A percentile compares a stretch with the other conserved stretches of the same genome.
Conservation (phyloP, 495 filamentous ascomycete species). For the Cercophora sp. region DNA sequence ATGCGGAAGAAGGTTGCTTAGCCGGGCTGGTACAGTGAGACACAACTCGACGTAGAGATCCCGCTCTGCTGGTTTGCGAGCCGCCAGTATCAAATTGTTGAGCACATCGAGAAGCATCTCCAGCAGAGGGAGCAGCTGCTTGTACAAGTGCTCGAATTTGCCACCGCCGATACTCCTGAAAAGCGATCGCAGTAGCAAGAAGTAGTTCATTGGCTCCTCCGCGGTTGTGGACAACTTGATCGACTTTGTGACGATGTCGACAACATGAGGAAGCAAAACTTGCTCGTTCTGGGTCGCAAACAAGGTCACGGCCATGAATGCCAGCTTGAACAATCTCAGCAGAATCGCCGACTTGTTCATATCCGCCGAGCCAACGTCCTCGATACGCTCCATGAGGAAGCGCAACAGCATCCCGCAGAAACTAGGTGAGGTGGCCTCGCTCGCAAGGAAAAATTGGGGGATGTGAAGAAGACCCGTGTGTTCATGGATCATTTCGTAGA, state of each 20-base stretch:
- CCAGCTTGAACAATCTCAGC: constrained; percentile 92
- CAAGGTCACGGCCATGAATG: constrained; percentile 98
- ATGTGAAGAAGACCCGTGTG: constrained; percentile 91
- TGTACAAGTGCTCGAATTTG: constrained; percentile 95
- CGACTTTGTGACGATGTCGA: constrained; percentile 92
- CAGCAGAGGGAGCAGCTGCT: constrained; percentile 90
- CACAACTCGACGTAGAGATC: constrained; percentile 97
- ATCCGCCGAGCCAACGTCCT: constrained; percentile 89
- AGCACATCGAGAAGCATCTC: constrained; percentile 97
- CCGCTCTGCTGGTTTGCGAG: constrained; percentile 81
- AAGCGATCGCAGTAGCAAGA: constrained; percentile 83
- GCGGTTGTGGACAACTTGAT: constrained; percentile 93
- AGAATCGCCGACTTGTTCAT: constrained; percentile 87
- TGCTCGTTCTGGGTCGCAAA: constrained; percentile 94
- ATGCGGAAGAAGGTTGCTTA: constrained; percentile 96
- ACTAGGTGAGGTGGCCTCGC: constrained; percentile 93
- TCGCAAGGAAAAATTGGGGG: constrained; percentile 96
- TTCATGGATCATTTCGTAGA: constrained; percentile 97
- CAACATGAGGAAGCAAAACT: constrained; percentile 90
- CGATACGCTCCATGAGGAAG: constrained; percentile 93
- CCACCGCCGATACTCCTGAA: constrained; percentile 97
- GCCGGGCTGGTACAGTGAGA: constrained; percentile 87
- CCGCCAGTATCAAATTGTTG: constrained; percentile 85
- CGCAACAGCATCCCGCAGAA: constrained; percentile 97
- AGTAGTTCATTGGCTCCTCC: constrained; percentile 98